phyloP scores from a whole-genome alignment of 257 asterid species.

The Nicotiana noctiflora region DNA sequence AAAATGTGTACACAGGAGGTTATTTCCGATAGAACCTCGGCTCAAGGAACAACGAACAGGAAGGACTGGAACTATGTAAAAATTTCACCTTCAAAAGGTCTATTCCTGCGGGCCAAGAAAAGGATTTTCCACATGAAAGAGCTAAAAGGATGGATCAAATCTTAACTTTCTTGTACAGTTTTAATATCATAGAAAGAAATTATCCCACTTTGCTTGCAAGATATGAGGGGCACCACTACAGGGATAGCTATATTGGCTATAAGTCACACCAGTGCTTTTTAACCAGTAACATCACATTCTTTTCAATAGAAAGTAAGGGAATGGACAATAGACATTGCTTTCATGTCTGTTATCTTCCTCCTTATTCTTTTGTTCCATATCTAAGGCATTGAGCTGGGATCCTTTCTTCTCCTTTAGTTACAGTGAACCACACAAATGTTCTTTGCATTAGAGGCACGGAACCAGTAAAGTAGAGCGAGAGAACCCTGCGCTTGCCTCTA shows the following conservation, averaged over 20 bases:
- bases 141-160: constrained; percentile 2
- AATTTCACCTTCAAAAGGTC: background rate
- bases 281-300: background rate
- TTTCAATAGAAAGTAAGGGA: background rate
- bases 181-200: background rate
- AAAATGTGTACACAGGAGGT: too few species aligned
- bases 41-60: background rate
- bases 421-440: background rate
- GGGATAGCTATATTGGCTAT: background rate
- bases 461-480: background rate
- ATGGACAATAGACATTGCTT: background rate
- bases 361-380: constrained; percentile 7
- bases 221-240: background rate
- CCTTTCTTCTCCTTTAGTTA: background rate
- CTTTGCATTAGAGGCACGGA: background rate
- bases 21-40: too few species aligned
- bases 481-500: constrained; percentile 8
- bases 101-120: background rate
- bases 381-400: constrained; percentile 2
- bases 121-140: constrained; percentile 4
- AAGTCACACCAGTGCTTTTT: background rate
- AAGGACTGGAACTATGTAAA: background rate
- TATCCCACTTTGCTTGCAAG: background rate
- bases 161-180: background rate
- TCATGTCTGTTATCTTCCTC: background rate